Percentiles rank a stretch among this genome's conserved stretches.
Evolutionary conservation across 352 stramenopile genomes (phyloP).

Genomic region (Pythium phragmitis): DNA sequence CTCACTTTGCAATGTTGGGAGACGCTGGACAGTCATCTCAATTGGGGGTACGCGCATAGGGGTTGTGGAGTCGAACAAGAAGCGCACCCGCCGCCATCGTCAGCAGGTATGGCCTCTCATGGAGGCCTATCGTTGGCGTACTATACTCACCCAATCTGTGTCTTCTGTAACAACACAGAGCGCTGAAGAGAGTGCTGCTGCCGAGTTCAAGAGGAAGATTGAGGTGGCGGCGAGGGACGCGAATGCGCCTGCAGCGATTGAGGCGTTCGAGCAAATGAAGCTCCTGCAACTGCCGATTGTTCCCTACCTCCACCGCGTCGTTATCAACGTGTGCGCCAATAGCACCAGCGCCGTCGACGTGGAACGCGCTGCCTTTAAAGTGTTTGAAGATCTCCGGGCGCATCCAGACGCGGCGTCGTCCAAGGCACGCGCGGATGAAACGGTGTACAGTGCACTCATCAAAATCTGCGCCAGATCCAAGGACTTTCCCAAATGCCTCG

Average conservation of each 20-base stretch:
- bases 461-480: slow-evolving; percentile 66
- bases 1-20: background rate
- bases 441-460: slow-evolving; percentile 71
- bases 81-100: slow-evolving; percentile 15
- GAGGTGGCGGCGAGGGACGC: slow-evolving; percentile 35
- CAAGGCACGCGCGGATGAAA: slow-evolving; percentile 45
- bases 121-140: background rate
- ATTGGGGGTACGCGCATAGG: background rate
- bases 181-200: slow-evolving; percentile 12
- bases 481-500: slow-evolving; percentile 52
- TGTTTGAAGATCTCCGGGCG: slow-evolving; percentile 21
- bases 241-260: slow-evolving; percentile 35
- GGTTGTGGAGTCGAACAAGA: slow-evolving; percentile 16
- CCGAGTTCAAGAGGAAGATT: slow-evolving; percentile 37
- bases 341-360: slow-evolving; percentile 15
- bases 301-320: slow-evolving; percentile 34
- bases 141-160: background rate
- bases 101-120: slow-evolving; percentile 10
- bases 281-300: slow-evolving; percentile 18
- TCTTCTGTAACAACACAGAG: slow-evolving; percentile 7
- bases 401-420: slow-evolving; percentile 23
- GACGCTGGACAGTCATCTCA: background rate
- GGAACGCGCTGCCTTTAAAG: slow-evolving; percentile 25
- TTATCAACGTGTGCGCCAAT: slow-evolving; percentile 34
- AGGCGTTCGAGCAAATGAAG: slow-evolving; percentile 73